phyloP scores from a whole-genome alignment of 352 stramenopile genomes.

The Phytophthora ramorum region DNA sequence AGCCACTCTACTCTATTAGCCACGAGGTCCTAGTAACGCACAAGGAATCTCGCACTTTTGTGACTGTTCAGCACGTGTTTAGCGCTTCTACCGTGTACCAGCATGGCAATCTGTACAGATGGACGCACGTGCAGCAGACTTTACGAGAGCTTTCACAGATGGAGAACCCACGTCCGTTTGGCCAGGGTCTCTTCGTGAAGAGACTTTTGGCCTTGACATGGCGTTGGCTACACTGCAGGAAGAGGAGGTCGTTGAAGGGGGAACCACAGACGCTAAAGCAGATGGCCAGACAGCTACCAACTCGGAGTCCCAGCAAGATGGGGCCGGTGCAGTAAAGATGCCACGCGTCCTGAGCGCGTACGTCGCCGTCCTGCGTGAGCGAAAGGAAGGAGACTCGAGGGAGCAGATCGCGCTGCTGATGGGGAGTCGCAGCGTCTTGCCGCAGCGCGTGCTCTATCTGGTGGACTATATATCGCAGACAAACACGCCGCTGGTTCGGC shows the following conservation, averaged over 20 bases:
- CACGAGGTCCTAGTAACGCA: conserved; percentile 1
- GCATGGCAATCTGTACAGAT: conserved; percentile 5
- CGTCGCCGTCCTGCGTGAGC: conserved; percentile 13
- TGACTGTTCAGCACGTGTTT: conserved; percentile 6
- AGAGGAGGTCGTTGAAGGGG: neutral
- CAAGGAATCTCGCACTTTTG: conserved; percentile 19
- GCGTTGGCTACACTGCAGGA: neutral
- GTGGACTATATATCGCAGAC: conserved; percentile 34
- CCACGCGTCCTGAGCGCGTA: conserved; percentile 13
- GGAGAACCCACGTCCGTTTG: conserved; percentile 5
- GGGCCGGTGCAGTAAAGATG: conserved; percentile 5
- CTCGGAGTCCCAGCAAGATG: conserved; percentile 2
- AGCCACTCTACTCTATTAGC: conserved; percentile 10
- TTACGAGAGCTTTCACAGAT: neutral
- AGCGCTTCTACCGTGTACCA: neutral
- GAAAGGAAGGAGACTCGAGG: conserved; percentile 3
- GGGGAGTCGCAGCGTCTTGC: conserved; percentile 22
- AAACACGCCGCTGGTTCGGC: conserved; percentile 42
- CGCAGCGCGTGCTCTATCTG: conserved; percentile 26
- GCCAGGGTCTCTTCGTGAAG: conserved; percentile 7
- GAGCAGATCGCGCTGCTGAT: conserved; percentile 26
- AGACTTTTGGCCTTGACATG: neutral
- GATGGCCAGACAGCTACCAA: conserved; percentile 6
- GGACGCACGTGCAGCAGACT: neutral
- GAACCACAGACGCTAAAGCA: conserved; percentile 10